Evolutionary conservation across 2,329 filamentous ascomycete genomes (phyloP), one percentile per base, ranked within the genome.

Genomic region (Nothophoma quercina): DNA sequence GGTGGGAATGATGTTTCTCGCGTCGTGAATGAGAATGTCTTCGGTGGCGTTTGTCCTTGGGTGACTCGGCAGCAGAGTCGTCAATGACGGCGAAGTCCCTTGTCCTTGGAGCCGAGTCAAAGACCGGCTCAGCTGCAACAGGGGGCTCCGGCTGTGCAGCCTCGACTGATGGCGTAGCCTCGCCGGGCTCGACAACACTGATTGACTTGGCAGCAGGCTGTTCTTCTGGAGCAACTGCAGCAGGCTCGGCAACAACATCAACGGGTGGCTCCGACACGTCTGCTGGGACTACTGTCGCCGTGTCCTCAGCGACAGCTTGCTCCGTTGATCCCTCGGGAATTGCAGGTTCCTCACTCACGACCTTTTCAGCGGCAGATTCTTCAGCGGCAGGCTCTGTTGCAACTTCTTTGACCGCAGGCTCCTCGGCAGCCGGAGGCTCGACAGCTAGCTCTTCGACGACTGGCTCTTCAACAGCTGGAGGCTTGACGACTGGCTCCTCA

Each of bases 71-170:
- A 22, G 59, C 40, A 33, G 61, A 51, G 16, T 64, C 68, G 7
- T 68, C 65, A 2, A 60, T 55, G 3, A 70, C 28, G 13, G 69
- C 69, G 29, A 64, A 62, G 39, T 71, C 70, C 19, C 69, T 64
- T 16, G 65, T 55, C 29, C 28, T 60, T 9, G 51, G 41, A 12
- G 40, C 25, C 19, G 44, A 43, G 16, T 55, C 59, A 8, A 56
- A 47, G 9, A 39, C 7, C 10, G 36, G n/a, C 19, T 22, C 15
- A 25, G 40, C 30, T 5, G 32, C 21, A 33, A 25, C 21, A 18
- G 40, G 41, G 32, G 32, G 34, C 25, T 48, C 41, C 2, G 35
- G 19, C 1, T 40, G 32, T 28, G 38, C 34, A 5, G 34, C 21
- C 22, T 13, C n/a, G 8, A 39, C 15, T 28, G 32, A 21, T 7